phyloP scores from a whole-genome alignment of 768 basidiomycete species.

The Lactarius quietus region DNA sequence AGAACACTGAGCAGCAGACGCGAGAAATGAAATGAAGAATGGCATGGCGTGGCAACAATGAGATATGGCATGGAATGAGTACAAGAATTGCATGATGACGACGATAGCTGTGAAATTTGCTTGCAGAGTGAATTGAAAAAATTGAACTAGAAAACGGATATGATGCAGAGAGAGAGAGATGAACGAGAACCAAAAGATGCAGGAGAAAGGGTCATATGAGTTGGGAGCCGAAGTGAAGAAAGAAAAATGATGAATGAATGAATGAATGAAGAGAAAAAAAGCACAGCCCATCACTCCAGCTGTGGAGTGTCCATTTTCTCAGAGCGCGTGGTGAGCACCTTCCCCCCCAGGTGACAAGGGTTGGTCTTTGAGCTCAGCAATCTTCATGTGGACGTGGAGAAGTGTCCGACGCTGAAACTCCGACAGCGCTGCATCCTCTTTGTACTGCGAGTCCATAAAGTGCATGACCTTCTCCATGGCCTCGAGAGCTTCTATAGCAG shows the following conservation, averaged over 20 bases:
- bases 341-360: conserved; percentile 16
- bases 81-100: conserved; percentile 29
- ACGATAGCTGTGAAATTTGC: conserved; percentile 26
- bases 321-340: conserved; percentile 17
- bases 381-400: conserved; percentile 42
- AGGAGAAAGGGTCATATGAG: conserved; percentile 13
- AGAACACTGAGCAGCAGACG: not conserved
- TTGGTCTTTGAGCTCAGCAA: conserved; percentile 21
- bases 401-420: conserved; percentile 48
- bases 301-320: conserved; percentile 12
- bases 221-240: not conserved
- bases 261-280: not conserved
- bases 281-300: not conserved
- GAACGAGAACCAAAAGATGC: conserved; percentile 12
- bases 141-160: conserved; percentile 14
- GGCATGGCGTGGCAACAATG: conserved; percentile 28
- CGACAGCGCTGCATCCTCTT: conserved; percentile 41
- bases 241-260: not conserved
- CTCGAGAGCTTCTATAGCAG: conserved; percentile 49
- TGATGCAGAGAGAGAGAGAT: conserved; percentile 24
- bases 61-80: conserved; percentile 28
- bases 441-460: conserved; percentile 46
- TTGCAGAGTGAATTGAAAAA: conserved; percentile 19
- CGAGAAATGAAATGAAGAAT: not conserved
- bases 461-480: conserved; percentile 52